Evolutionary conservation across 805 yeast species (phyloP).

Genomic region (Saturnispora mendoncae): DNA sequence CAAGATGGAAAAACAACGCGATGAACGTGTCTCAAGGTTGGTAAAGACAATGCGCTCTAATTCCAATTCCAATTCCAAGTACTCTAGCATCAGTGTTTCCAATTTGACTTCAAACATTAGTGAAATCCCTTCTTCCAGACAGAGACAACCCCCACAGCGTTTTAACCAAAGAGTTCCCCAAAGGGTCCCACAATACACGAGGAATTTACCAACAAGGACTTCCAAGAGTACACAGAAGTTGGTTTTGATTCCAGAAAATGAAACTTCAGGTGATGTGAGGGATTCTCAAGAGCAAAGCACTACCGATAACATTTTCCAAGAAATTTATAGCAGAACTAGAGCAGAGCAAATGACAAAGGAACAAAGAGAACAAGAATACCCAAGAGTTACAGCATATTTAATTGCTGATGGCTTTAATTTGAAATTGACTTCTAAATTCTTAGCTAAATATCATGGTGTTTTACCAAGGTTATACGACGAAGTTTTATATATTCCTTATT

Average conservation of each 20-base stretch:
- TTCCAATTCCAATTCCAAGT: constrained; percentile 31
- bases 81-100: constrained; percentile 74
- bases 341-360: constrained; percentile 57
- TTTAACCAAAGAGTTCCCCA: constrained; percentile 6
- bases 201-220: constrained; percentile 60
- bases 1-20: constrained; percentile 22
- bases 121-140: constrained; percentile 77
- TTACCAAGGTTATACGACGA: constrained; percentile 86
- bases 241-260: constrained; percentile 72
- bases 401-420: constrained; percentile 78
- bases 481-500: constrained; percentile 84
- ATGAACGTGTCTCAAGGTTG: constrained; percentile 10
- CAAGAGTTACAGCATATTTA: constrained; percentile 87
- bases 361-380: constrained; percentile 50
- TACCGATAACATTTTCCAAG: constrained; percentile 29
- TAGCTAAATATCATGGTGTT: constrained; percentile 66
- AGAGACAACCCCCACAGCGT: constrained; percentile 24
- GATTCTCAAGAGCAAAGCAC: constrained; percentile 20
- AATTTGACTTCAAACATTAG: constrained; percentile 68
- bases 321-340: constrained; percentile 25
- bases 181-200: constrained; percentile 40
- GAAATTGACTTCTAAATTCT: constrained; percentile 50
- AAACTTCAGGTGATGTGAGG: constrained; percentile 12
- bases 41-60: constrained; percentile 15
- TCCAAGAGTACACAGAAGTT: constrained; percentile 80